phyloP scores from a whole-genome alignment of 2,329 filamentous ascomycete species.

The Passalora sequoiae region DNA sequence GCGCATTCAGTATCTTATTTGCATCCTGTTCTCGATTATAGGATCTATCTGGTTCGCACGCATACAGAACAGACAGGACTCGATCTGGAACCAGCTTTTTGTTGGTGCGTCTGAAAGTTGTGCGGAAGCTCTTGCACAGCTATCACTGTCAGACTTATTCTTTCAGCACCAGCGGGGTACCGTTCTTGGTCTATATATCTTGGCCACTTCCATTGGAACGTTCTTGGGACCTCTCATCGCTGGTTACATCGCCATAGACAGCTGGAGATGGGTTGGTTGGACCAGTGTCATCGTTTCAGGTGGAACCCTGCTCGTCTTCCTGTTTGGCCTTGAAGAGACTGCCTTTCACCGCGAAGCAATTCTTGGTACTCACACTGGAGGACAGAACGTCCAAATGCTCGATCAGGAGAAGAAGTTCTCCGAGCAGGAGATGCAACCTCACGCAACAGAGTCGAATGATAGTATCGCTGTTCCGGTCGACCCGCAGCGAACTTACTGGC shows the following conservation, averaged over 20 bases:
- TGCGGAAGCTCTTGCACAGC: constrained; percentile 53
- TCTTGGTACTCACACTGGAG: constrained; percentile 27
- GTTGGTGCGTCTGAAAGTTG: constrained; percentile 54
- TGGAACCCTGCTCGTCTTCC: constrained; percentile 45
- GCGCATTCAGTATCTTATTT: constrained; percentile 51
- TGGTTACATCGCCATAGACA: constrained; percentile 46
- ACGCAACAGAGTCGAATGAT: constrained; percentile 9
- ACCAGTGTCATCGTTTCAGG: constrained; percentile 48
- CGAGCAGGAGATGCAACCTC: not conserved
- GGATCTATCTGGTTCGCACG: constrained; percentile 53
- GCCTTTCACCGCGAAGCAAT: constrained; percentile 44
- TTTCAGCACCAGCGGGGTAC: constrained; percentile 54
- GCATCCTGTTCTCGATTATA: constrained; percentile 46
- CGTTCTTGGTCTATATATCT: constrained; percentile 52
- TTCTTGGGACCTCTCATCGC: constrained; percentile 52
- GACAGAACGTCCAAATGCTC: not conserved
- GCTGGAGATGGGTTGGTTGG: constrained; percentile 55
- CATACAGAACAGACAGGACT: constrained; percentile 41
- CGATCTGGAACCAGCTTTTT: constrained; percentile 54
- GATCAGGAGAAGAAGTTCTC: constrained; percentile 17
- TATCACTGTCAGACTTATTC: constrained; percentile 55
- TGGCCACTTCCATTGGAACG: constrained; percentile 53
- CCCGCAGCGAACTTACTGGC: constrained; percentile 47
- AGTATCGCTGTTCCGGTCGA: constrained; percentile 9
- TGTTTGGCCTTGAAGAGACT: constrained; percentile 52